Percentiles rank a stretch among this genome's conserved stretches.
These are phyloP conservation scores for Mrakiaceae sp. DNA, from an alignment of 1,284 basidiomycete genomes.

Conservation along the genomic window DNA sequence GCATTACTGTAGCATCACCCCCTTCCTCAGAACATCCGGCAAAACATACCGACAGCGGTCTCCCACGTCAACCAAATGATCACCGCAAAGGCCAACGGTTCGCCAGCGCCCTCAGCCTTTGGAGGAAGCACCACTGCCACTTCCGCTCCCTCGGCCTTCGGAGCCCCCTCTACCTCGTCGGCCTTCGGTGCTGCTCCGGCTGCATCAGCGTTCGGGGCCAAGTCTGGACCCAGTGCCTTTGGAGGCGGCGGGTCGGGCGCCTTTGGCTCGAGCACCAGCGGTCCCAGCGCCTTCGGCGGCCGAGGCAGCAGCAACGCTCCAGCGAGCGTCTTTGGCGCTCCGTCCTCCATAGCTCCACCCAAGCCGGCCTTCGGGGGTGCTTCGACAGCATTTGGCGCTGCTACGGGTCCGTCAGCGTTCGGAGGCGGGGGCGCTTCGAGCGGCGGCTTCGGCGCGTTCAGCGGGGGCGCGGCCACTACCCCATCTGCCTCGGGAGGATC, in stretches of 20 bases:
- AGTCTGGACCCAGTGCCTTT: not conserved
- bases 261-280: too few species aligned
- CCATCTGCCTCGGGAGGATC: not conserved
- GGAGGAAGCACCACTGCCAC: not conserved
- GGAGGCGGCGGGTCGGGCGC: not conserved
- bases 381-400: too few species aligned
- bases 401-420: too few species aligned
- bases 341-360: too few species aligned
- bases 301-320: too few species aligned
- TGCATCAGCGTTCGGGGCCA: constrained; percentile 4
- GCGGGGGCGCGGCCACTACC: too few species aligned
- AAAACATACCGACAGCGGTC: not conserved
- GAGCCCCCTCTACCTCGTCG: not conserved
- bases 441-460: too few species aligned
- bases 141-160: not conserved
- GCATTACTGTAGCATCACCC: too few species aligned
- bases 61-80: not conserved
- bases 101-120: not conserved
- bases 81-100: not conserved
- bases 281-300: too few species aligned
- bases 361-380: too few species aligned
- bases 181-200: not conserved
- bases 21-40: not conserved
- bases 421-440: too few species aligned
- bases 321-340: too few species aligned